These are phyloP conservation scores for Trichoderma afroharzianum DNA, from an alignment of 2,329 filamentous ascomycete species.

Conservation along the genomic window DNA sequence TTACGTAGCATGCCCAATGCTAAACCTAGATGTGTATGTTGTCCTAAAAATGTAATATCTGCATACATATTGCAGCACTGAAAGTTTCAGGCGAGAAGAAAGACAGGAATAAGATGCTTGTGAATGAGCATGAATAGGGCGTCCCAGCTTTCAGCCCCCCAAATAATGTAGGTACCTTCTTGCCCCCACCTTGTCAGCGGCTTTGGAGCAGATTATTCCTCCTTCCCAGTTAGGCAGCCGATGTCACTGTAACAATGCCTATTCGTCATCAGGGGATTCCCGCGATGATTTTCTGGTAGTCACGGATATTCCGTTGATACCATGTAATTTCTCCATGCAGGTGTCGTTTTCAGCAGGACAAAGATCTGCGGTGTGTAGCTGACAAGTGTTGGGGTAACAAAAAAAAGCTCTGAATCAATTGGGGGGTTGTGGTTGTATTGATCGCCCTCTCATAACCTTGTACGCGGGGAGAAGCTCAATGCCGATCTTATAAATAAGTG, in stretches of 20 bases:
- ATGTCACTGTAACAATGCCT: constrained; percentile 14
- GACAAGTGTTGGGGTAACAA: background rate
- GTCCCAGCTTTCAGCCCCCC: constrained; percentile 1
- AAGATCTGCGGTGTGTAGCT: constrained; percentile 1
- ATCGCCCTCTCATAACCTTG: background rate
- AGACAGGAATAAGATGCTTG: background rate
- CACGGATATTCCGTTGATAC: background rate
- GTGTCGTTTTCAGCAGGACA: background rate
- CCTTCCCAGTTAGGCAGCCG: constrained; percentile 14
- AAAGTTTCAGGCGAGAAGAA: background rate
- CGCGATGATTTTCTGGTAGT: background rate
- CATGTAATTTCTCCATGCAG: background rate
- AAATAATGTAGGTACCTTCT: background rate
- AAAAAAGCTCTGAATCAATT: background rate
- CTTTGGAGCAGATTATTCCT: constrained; percentile 1
- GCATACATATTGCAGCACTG: background rate
- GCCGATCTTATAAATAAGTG: constrained; percentile 15
- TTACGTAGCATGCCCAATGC: background rate
- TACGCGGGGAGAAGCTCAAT: background rate
- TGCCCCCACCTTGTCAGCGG: constrained; percentile 16
- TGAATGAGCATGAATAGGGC: background rate
- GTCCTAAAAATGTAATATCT: background rate
- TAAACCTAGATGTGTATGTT: background rate
- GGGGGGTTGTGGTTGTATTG: background rate
- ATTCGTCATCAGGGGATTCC: background rate